A percentile compares a stretch with the other conserved stretches of the same genome.
These are phyloP conservation scores for Endothia cerciana DNA, from an alignment of 2,329 filamentous ascomycete genomes.

Conservation along the genomic window DNA sequence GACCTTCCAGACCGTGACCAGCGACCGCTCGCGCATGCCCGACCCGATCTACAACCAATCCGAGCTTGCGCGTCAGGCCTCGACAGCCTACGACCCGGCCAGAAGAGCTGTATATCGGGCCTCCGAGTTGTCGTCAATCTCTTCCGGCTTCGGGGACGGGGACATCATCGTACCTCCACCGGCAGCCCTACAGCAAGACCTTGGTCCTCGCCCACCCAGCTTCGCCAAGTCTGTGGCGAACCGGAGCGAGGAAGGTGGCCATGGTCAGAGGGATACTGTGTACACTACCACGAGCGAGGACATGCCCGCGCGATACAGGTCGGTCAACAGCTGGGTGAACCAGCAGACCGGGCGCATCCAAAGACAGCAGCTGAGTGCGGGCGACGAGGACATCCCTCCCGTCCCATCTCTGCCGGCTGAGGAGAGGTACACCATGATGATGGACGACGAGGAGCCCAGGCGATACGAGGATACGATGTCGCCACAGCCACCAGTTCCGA, in stretches of 20 bases:
- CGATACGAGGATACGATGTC: slow-evolving; percentile 30
- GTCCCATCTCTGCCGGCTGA: slow-evolving; percentile 48
- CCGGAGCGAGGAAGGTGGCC: slow-evolving; percentile 40
- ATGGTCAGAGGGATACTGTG: slow-evolving; percentile 51
- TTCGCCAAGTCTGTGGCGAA: slow-evolving; percentile 31
- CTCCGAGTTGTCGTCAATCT: slow-evolving; percentile 62
- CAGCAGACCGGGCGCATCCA: slow-evolving; percentile 63
- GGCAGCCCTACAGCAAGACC: slow-evolving; percentile 30
- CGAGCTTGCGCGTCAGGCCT: slow-evolving; percentile 42
- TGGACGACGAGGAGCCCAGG: slow-evolving; percentile 54
- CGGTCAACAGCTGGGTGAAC: slow-evolving; percentile 66
- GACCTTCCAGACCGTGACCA: slow-evolving; percentile 33
- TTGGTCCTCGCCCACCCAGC: slow-evolving; percentile 8
- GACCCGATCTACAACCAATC: slow-evolving; percentile 46
- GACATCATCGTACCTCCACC: slow-evolving; percentile 55
- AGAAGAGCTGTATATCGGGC: slow-evolving; percentile 44
- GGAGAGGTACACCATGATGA: slow-evolving; percentile 54
- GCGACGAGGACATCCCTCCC: slow-evolving; percentile 43
- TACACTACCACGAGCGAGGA: slow-evolving; percentile 60
- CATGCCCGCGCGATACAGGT: slow-evolving; percentile 58
- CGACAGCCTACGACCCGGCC: slow-evolving; percentile 41
- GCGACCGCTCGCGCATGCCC: slow-evolving; percentile 42
- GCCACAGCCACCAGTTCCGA: slow-evolving; percentile 11
- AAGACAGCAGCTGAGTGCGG: slow-evolving; percentile 47
- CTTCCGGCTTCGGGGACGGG: slow-evolving; percentile 67